Evolutionary conservation across 352 stramenopile species (phyloP).

Genomic region (Phytophthora sojae): DNA sequence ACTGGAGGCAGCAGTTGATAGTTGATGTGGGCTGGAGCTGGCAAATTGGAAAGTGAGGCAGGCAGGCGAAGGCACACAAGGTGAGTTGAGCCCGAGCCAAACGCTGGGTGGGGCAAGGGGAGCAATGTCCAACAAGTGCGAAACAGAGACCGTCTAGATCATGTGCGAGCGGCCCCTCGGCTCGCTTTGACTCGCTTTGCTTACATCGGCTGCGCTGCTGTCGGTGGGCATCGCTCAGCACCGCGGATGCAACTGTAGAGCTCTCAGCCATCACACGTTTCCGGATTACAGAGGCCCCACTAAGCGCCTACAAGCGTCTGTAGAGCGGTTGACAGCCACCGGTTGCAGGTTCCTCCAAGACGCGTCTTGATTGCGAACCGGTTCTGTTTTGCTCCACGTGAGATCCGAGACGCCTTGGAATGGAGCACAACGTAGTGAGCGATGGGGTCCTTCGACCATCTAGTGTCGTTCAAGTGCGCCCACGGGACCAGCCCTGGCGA

Average conservation of each 20-base stretch:
- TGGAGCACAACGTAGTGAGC: conserved; percentile 10
- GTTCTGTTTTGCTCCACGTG: conserved; percentile 3
- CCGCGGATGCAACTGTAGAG: conserved; percentile 19
- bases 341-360: neutral
- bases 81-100: neutral
- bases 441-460: conserved; percentile 8
- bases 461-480: neutral
- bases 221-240: conserved; percentile 9
- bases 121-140: neutral
- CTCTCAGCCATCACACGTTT: conserved; percentile 19
- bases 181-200: conserved; percentile 25
- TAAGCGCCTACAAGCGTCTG: neutral
- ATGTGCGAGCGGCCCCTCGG: conserved; percentile 23
- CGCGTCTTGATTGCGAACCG: conserved; percentile 20
- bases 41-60: conserved; percentile 24
- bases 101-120: neutral
- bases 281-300: neutral
- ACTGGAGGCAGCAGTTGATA: neutral
- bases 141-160: conserved; percentile 16
- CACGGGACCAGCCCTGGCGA: conserved; percentile 15
- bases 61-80: too few relatives aligned
- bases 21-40: neutral
- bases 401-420: neutral
- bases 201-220: conserved; percentile 17
- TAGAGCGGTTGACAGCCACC: neutral